Evolutionary conservation across 176 grass and related monocot genomes (phyloP).

Genomic region (Dactylis glomerata): DNA sequence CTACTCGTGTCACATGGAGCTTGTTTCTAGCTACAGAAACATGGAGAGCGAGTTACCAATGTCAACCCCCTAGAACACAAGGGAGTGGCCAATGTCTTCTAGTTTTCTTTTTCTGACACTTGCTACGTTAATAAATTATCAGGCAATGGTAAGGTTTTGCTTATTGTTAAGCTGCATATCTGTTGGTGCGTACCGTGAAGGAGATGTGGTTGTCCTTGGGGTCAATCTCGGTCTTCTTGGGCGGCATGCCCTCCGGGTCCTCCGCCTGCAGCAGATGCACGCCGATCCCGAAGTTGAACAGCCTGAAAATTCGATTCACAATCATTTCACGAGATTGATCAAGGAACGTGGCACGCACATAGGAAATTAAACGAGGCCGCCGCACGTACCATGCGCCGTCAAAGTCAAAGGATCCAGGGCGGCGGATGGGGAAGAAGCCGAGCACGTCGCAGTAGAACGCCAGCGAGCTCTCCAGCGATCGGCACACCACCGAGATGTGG

Average conservation of each 20-base stretch:
- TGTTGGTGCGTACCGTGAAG: slow-evolving; percentile 38
- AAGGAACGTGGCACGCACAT: no score
- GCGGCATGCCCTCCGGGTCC: slow-evolving; percentile 47
- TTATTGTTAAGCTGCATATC: neutral
- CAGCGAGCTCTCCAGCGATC: slow-evolving; percentile 52
- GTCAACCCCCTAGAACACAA: no score
- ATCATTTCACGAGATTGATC: no score
- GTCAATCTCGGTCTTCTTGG: slow-evolving; percentile 65
- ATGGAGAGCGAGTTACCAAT: no score
- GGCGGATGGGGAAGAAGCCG: slow-evolving; percentile 63
- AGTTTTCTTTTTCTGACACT: neutral
- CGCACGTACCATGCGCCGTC: slow-evolving; percentile 69
- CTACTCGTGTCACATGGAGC: no score
- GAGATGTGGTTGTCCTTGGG: slow-evolving; percentile 97
- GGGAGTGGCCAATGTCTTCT: no score
- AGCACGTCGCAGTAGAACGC: slow-evolving; percentile 82
- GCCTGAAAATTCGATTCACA: slow-evolving; percentile 27
- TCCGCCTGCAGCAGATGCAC: slow-evolving; percentile 74
- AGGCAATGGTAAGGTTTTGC: neutral
- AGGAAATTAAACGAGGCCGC: no score
- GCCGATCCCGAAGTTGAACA: slow-evolving; percentile 86
- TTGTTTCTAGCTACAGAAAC: no score
- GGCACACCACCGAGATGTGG: slow-evolving; percentile 85
- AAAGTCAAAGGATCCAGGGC: slow-evolving; percentile 71
- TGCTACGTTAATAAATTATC: neutral